Base-by-base conservation (phyloP, 2,329 filamentous ascomycete species). In the Coleophoma crateriformis region DNA sequence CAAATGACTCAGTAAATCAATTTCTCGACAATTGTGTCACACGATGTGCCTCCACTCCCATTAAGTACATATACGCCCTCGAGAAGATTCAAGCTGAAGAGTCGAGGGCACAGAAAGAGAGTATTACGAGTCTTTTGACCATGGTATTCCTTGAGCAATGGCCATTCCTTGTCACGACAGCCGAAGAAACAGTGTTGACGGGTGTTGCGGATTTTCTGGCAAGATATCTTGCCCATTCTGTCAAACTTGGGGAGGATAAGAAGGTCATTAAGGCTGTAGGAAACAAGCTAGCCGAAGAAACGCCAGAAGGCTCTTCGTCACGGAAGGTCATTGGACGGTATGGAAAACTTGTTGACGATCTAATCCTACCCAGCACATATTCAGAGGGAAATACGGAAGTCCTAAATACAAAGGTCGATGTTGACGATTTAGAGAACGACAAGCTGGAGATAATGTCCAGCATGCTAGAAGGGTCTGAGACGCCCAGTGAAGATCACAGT, bases 11-110 rank as follows among this genome's bases (percentile, higher is more conserved):
- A 0, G 63, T 90, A 1, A 87, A 87, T 69, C 66, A 73, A 0
- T 95, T 94, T 61, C 66, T 96, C 22, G 91, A 96, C 61, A 90
- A 95, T 54, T 95, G 89, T 65, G 75, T 88, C 47, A 82, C 81
- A 32, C 81, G 91, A 20, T 88, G 88, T 57, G 84, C 84, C 14
- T 83, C 78, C 50, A 85, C 85, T 20, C 87, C 90, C 0, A 85
- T 95, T 61, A 95, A 90, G 63, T 92, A 96, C 61, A 81, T 94
- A 27, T 87, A 94, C 53, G 72, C 82, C 61, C 67, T 88, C 22
- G 76, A 83, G 48, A 75, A 81, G 38, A 56, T 78, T 2, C 57
- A 68, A 51, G 65, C 69, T 48, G 65, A 72, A 40, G 58, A 71
- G 2, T 32, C 5, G 56, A 65, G 58, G 46, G 45, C 50, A 40